Evolutionary conservation across 129 eudicot species (phyloP).

Genomic region (Centaurea solstitialis): DNA sequence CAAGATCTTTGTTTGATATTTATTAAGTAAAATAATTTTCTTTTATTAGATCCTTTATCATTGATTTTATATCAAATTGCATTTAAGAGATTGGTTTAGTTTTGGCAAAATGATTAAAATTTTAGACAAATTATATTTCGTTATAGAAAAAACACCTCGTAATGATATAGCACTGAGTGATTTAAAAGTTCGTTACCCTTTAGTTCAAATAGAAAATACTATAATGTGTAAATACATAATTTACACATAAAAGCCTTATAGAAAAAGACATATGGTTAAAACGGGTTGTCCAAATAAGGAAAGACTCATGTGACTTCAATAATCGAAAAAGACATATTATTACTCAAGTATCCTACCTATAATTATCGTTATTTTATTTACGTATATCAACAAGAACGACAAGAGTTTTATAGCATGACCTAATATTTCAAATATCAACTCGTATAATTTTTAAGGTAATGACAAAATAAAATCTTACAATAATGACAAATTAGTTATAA

Average conservation of each 20-base stretch:
- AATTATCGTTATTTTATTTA: background rate
- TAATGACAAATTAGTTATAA: background rate
- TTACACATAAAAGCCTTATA: background rate
- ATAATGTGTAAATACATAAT: background rate
- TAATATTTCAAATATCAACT: background rate
- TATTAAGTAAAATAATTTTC: slow-evolving; percentile 9
- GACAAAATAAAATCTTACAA: background rate
- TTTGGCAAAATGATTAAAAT: background rate
- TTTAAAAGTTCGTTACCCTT: background rate
- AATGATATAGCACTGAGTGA: background rate
- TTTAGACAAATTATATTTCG: background rate
- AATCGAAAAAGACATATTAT: background rate
- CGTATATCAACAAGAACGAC: background rate
- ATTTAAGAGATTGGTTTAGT: background rate
- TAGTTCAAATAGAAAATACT: background rate
- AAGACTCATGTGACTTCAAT: background rate
- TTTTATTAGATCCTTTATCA: background rate
- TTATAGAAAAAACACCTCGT: background rate
- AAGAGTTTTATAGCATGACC: background rate
- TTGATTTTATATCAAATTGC: background rate
- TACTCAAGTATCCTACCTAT: background rate
- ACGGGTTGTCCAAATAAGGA: background rate
- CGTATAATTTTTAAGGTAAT: background rate
- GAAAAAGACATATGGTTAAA: background rate
- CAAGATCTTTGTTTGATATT: slow-evolving; percentile 15